Evolutionary conservation across 2,329 filamentous ascomycete species (phyloP).

Genomic region (Tolypocladium capitatum): DNA sequence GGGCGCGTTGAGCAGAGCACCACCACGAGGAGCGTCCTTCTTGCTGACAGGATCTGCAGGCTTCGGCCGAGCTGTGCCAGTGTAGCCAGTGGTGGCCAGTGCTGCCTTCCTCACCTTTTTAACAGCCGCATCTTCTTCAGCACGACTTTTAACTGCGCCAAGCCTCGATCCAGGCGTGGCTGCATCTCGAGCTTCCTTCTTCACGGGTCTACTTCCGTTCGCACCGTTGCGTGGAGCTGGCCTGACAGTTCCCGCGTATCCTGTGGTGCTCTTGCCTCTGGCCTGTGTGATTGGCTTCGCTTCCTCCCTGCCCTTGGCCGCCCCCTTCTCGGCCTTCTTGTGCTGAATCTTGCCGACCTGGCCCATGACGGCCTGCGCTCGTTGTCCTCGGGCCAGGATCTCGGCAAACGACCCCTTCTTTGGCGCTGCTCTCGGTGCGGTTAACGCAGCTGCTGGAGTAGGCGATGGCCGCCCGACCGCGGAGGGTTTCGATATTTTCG

Average conservation of each 20-base stretch:
- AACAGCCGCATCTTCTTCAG: slow-evolving; percentile 25
- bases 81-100: slow-evolving; percentile 49
- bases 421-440: slow-evolving; percentile 31
- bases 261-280: slow-evolving; percentile 11
- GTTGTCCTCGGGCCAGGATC: slow-evolving; percentile 59
- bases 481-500: slow-evolving; percentile 7
- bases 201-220: slow-evolving; percentile 6
- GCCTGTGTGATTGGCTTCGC: slow-evolving; percentile 16
- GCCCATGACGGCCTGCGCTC: slow-evolving; percentile 46
- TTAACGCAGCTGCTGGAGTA: slow-evolving; percentile 23
- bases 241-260: slow-evolving; percentile 20
- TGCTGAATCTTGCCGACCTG: slow-evolving; percentile 61
- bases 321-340: slow-evolving; percentile 54
- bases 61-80: slow-evolving; percentile 49
- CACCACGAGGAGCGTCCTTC: slow-evolving; percentile 22
- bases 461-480: slow-evolving; percentile 11
- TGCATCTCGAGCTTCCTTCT: slow-evolving; percentile 1
- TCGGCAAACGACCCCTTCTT: slow-evolving; percentile 66
- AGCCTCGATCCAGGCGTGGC: slow-evolving; percentile 1
- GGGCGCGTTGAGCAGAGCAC: slow-evolving; percentile 25
- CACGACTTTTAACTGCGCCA: slow-evolving; percentile 7
- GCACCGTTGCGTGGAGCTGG: slow-evolving; percentile 12
- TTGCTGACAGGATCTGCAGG: slow-evolving; percentile 22
- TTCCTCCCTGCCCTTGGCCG: slow-evolving; percentile 38
- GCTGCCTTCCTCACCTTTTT: slow-evolving; percentile 52